These are phyloP conservation scores for Aspergillus pseudonomiae DNA, from an alignment of 2,329 filamentous ascomycete species.

Conservation along the genomic window DNA sequence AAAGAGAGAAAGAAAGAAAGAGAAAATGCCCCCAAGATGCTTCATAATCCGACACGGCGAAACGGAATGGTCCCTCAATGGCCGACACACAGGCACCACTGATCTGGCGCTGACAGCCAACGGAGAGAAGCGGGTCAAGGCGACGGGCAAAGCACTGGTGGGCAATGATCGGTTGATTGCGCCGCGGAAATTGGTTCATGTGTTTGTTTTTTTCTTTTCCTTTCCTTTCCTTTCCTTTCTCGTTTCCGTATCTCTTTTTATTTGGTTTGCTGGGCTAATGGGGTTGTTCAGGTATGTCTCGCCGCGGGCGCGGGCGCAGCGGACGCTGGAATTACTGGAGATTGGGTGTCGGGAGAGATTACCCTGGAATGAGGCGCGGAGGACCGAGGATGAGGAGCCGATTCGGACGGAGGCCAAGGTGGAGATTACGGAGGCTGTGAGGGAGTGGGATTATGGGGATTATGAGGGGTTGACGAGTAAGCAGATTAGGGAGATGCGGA, in stretches of 20 bases:
- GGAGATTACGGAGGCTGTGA: constrained; percentile 70
- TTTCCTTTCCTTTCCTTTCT: neutral
- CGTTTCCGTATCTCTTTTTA: too few relatives aligned
- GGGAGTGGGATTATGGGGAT: constrained; percentile 86
- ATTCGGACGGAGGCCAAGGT: constrained; percentile 63
- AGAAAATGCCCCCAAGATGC: constrained; percentile 65
- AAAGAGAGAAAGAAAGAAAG: neutral
- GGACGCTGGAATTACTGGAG: constrained; percentile 85
- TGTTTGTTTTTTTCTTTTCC: constrained; percentile 59
- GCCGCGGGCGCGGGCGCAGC: constrained; percentile 79
- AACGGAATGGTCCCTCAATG: constrained; percentile 91
- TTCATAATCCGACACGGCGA: constrained; percentile 90
- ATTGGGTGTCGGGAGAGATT: constrained; percentile 69
- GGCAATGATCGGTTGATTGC: constrained; percentile 84
- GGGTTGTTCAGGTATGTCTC: constrained; percentile 69
- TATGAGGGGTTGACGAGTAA: constrained; percentile 80
- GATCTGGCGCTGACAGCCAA: constrained; percentile 83
- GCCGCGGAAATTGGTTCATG: constrained; percentile 76
- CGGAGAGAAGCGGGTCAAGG: constrained; percentile 74
- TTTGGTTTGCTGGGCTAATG: too few relatives aligned
- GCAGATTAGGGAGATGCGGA: constrained; percentile 65
- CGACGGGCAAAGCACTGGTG: constrained; percentile 81
- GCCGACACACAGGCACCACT: constrained; percentile 80
- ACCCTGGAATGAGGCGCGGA: constrained; percentile 63
- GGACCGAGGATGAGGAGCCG: constrained; percentile 35